Conservation (phyloP, 768 basidiomycete genomes). For the Lentinula aciculospora region DNA sequence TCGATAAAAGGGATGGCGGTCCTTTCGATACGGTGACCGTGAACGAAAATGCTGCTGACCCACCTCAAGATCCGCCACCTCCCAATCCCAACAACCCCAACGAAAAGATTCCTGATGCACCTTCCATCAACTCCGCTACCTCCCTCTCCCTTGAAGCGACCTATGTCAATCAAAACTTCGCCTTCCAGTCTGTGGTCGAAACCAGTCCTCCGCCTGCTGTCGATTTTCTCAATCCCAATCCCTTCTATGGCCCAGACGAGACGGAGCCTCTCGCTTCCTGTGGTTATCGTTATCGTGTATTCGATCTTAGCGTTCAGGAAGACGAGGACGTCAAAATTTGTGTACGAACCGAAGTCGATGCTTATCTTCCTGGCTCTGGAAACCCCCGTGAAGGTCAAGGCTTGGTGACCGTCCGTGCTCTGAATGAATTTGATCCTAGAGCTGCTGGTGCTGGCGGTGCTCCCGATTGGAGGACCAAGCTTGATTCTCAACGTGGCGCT, state of each 20-base stretch:
- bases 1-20: constrained; percentile 97
- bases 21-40: constrained; percentile 97
- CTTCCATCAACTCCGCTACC: constrained; percentile 89
- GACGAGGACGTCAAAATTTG: constrained; percentile 90
- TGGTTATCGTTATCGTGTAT: constrained; percentile 93
- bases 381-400: constrained; percentile 67
- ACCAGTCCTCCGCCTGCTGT: constrained; percentile 53
- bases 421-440: constrained; percentile 95
- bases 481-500: constrained; percentile 94
- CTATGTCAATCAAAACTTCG: constrained; percentile 98
- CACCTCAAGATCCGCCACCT: constrained; percentile 77
- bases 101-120: constrained; percentile 69
- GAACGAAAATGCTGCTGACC: constrained; percentile 97
- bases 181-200: constrained; percentile 91
- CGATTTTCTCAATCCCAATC: constrained; percentile 84
- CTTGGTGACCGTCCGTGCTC: constrained; percentile 85
- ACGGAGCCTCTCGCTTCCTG: constrained; percentile 94
- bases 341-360: constrained; percentile 95
- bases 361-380: constrained; percentile 61
- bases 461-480: constrained; percentile 97
- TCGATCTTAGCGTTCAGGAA: constrained; percentile 85
- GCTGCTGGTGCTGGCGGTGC: constrained; percentile 89
- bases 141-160: constrained; percentile 95
- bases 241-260: constrained; percentile 92
- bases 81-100: constrained; percentile 72